These are phyloP conservation scores for Paraphoma chrysanthemicola DNA, from an alignment of 2,329 filamentous ascomycete species.

Conservation along the genomic window DNA sequence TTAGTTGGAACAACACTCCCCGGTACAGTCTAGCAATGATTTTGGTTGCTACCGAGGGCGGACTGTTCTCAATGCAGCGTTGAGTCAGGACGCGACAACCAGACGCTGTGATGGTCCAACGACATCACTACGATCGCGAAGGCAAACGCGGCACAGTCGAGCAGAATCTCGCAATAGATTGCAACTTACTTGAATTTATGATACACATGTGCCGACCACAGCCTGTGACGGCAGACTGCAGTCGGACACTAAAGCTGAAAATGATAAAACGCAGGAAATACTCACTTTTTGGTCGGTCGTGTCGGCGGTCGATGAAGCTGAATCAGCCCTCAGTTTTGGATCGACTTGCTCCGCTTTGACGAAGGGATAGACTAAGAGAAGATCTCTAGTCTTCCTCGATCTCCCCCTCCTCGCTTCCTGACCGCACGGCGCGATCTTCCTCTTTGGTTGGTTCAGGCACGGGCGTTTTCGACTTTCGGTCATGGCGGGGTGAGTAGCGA, in stretches of 20 bases:
- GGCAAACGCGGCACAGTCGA: too few species aligned
- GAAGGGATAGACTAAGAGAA: slow-evolving; percentile 6
- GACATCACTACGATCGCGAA: too few species aligned
- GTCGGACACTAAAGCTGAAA: too few species aligned
- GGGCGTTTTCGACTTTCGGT: slow-evolving; percentile 66
- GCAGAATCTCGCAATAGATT: too few species aligned
- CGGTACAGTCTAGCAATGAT: too few species aligned
- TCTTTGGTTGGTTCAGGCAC: slow-evolving; percentile 51
- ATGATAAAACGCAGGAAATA: neutral
- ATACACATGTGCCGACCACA: too few species aligned
- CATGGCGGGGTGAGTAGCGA: slow-evolving; percentile 62
- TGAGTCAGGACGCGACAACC: neutral
- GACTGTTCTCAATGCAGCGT: too few species aligned
- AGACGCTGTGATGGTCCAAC: neutral
- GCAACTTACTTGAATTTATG: too few species aligned
- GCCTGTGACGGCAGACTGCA: too few species aligned
- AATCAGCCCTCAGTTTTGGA: neutral
- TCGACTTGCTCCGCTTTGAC: neutral
- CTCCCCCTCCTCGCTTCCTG: slow-evolving; percentile 96
- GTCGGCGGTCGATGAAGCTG: neutral
- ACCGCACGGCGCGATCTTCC: slow-evolving; percentile 73
- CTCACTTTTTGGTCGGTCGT: neutral
- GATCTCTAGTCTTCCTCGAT: slow-evolving; percentile 75
- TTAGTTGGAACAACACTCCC: too few species aligned
- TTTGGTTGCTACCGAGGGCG: too few species aligned